phyloP scores from a whole-genome alignment of 495 filamentous ascomycete species.

The Penicillium psychrofluorescens region DNA sequence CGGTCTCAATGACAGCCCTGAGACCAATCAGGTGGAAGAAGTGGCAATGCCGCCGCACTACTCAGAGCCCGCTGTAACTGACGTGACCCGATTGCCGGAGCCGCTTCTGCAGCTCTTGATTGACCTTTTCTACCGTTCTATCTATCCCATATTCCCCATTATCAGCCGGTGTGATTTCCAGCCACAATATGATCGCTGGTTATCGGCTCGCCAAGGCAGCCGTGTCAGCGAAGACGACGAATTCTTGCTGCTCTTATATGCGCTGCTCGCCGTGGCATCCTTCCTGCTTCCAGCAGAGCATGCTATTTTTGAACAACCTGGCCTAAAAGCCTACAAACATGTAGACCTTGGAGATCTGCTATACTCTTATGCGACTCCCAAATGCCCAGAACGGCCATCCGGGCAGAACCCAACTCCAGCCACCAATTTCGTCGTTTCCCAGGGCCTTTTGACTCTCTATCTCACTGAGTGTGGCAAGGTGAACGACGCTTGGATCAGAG shows the following conservation, averaged over 20 bases:
- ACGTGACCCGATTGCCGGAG: background rate
- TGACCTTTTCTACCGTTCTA: conserved; percentile 7
- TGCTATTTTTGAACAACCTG: conserved; percentile 1
- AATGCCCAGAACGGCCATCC: background rate
- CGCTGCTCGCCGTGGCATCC: conserved; percentile 7
- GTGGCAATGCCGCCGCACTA: background rate
- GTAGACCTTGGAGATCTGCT: conserved; percentile 3
- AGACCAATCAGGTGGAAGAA: too few species aligned
- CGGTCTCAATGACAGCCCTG: too few species aligned
- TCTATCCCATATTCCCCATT: conserved; percentile 9
- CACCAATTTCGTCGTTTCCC: conserved; percentile 5
- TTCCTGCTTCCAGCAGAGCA: conserved; percentile 3
- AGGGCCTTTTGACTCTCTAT: conserved; percentile 9
- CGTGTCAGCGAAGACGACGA: background rate
- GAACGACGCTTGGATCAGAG: conserved; percentile 12
- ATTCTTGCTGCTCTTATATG: conserved; percentile 7
- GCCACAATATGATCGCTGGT: conserved; percentile 5
- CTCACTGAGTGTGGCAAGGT: conserved; percentile 7
- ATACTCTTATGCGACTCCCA: background rate
- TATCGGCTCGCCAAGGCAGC: background rate
- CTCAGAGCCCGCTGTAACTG: background rate
- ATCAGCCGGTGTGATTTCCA: conserved; percentile 2
- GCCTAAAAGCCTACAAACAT: background rate
- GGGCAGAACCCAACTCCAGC: background rate
- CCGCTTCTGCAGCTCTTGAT: conserved; percentile 4